phyloP scores from a whole-genome alignment of 306 rosid genomes.

The Geum urbanum region DNA sequence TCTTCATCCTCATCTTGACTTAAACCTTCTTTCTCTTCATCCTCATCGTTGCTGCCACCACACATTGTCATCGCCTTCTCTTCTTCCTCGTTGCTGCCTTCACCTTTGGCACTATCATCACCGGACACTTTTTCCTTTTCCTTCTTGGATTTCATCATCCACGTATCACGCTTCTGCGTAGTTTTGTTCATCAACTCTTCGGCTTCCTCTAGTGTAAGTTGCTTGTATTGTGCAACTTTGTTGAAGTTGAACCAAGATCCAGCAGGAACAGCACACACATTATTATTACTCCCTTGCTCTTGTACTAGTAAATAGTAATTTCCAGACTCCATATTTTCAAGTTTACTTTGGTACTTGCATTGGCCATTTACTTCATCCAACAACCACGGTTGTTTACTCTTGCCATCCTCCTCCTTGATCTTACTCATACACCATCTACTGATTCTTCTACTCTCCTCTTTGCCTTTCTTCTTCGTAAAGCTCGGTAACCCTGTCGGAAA shows the following conservation, averaged over 20 bases:
- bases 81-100: constrained; percentile 78
- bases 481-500: constrained; percentile 75
- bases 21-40: constrained; percentile 56
- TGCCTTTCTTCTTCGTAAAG: constrained; percentile 81
- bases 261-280: constrained; percentile 90
- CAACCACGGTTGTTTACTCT: constrained; percentile 89
- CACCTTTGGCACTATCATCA: constrained; percentile 48
- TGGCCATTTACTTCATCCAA: constrained; percentile 95
- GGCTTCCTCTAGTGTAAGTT: constrained; percentile 91
- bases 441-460: too few relatives aligned
- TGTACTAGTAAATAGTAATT: constrained; percentile 73
- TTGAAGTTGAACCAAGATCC: constrained; percentile 97
- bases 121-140: constrained; percentile 46
- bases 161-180: constrained; percentile 79
- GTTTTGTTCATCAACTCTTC: constrained; percentile 93
- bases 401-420: constrained; percentile 16
- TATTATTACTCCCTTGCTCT: constrained; percentile 83
- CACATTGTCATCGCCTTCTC: constrained; percentile 63
- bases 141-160: constrained; percentile 94
- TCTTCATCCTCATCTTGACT: constrained; percentile 74
- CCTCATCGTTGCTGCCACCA: constrained; percentile 51
- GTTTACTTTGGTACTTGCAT: constrained; percentile 73
- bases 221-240: constrained; percentile 91
- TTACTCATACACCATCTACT: constrained; percentile 74
- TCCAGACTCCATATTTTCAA: constrained; percentile 82